Conservation (phyloP, 2,329 filamentous ascomycete species). For the Mycocentrospora acerina region DNA sequence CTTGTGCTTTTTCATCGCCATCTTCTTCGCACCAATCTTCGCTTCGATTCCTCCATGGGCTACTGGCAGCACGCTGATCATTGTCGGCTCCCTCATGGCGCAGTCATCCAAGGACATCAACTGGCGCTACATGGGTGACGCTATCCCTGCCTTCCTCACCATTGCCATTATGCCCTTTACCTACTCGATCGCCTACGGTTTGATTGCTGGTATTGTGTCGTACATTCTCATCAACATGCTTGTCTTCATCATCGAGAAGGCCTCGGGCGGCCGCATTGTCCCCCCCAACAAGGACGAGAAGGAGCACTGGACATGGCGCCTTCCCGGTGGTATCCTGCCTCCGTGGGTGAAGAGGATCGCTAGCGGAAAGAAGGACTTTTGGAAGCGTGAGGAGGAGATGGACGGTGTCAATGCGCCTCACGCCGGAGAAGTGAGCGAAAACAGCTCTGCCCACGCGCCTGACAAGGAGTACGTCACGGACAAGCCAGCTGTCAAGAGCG, state of each 20-base stretch:
- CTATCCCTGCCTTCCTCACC: constrained; percentile 80
- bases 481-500: constrained; percentile 22
- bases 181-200: constrained; percentile 82
- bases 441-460: constrained; percentile 21
- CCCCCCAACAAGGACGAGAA: constrained; percentile 75
- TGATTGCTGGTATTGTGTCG: constrained; percentile 76
- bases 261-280: constrained; percentile 67
- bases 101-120: constrained; percentile 79
- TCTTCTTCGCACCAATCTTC: constrained; percentile 90
- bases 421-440: constrained; percentile 26
- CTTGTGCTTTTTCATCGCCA: constrained; percentile 73
- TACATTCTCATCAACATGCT: constrained; percentile 75
- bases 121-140: constrained; percentile 79
- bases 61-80: constrained; percentile 81
- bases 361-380: constrained; percentile 73
- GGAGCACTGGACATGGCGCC: constrained; percentile 77
- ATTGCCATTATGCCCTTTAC: constrained; percentile 87
- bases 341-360: constrained; percentile 68
- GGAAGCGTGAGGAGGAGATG: constrained; percentile 47
- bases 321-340: constrained; percentile 73
- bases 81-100: constrained; percentile 88
- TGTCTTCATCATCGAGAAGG: constrained; percentile 68
- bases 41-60: constrained; percentile 88
- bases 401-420: constrained; percentile 23
- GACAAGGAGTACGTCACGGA: constrained; percentile 28